Base-by-base conservation (phyloP, 352 stramenopile genomes). In the Phytophthora kernoviae region DNA sequence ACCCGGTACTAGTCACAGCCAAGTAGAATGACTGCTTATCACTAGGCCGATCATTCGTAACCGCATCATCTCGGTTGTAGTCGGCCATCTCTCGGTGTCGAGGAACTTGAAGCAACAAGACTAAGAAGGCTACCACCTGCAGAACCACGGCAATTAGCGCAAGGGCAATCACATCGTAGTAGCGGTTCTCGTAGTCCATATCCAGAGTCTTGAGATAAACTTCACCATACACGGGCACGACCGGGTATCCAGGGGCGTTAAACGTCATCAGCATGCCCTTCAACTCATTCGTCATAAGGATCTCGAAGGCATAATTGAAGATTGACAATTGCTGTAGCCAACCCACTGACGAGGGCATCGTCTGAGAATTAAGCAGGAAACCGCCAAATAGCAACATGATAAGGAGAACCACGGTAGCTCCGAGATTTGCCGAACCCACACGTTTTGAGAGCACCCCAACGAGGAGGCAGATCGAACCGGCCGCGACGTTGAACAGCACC, bases 301-400 rank as follows among this genome's bases (percentile, higher is more conserved):
- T 87, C 54, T 96, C 87, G 40, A 94, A 96, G 27, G 81, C 87
- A 57, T 96, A 96, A 54, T 74, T 90, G 64, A 93, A 96, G 60
- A 93, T 88, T 21, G 84, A 94, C 14, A 93, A 65, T 48, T 91
- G 81, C 52, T 93, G 84, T 47, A 96, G 45, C 80, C 80, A 93
- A 10, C 62, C 77, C 9, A 92, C 77, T 18, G 58, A 81, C 34
- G 58, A 45, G 26, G 77, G 78, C 73, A 96, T 92, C 20, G 83
- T 89, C 68, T 93, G 80, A 14, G 86, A 80, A 62, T 96, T 92
- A 46, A 96, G 79, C 51, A 96, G 54, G 48, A 94, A 93, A n/a
- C 87, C 87, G n/a, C 87, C 84, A 63, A 94, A 96, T 12, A 96
- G 65, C 46, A 96, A 62, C 77, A 91, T 93, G 44, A 93, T 51